A percentile compares a stretch with the other conserved stretches of the same genome.
Evolutionary conservation across 805 yeast genomes (phyloP).

Genomic region (Saturnispora quitensis): DNA sequence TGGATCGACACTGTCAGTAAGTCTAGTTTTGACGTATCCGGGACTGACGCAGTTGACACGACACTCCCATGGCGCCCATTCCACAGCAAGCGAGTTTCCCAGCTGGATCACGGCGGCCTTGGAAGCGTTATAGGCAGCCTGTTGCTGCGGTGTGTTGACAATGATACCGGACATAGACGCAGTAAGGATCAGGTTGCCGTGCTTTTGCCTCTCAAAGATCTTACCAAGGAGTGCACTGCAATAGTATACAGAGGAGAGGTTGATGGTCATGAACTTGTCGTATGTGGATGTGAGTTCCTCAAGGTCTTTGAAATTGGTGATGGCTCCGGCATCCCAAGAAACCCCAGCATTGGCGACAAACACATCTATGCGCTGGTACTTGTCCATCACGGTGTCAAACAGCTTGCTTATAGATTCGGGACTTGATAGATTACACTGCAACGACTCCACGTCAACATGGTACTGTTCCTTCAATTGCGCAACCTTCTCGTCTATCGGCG

Average conservation of each 20-base stretch:
- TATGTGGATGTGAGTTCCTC: conserved; percentile 47
- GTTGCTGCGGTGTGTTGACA: conserved; percentile 79
- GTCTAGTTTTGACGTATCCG: conserved; percentile 75
- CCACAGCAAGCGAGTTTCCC: conserved; percentile 71
- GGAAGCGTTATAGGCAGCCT: conserved; percentile 78
- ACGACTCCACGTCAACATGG: conserved; percentile 14
- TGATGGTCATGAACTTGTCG: conserved; percentile 64
- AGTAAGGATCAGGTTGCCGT: conserved; percentile 74
- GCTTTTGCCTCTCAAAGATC: conserved; percentile 62
- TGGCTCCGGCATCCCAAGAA: conserved; percentile 64
- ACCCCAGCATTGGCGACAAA: conserved; percentile 48
- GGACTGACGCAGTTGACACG: conserved; percentile 77
- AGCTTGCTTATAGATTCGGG: conserved; percentile 24
- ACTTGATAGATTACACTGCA: conserved; percentile 27
- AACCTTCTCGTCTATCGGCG: conserved; percentile 11
- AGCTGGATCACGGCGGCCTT: conserved; percentile 79
- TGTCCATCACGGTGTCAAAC: conserved; percentile 21
- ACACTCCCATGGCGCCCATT: conserved; percentile 85
- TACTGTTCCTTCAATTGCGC: conserved; percentile 8
- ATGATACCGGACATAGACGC: conserved; percentile 88
- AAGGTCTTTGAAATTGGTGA: conserved; percentile 32
- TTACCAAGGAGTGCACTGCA: conserved; percentile 68
- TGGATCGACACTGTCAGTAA: conserved; percentile 40
- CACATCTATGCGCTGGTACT: conserved; percentile 33
- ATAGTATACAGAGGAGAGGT: conserved; percentile 73